Conservation (phyloP, 345 rosid genomes). For the Gossypium ekmanianum region DNA sequence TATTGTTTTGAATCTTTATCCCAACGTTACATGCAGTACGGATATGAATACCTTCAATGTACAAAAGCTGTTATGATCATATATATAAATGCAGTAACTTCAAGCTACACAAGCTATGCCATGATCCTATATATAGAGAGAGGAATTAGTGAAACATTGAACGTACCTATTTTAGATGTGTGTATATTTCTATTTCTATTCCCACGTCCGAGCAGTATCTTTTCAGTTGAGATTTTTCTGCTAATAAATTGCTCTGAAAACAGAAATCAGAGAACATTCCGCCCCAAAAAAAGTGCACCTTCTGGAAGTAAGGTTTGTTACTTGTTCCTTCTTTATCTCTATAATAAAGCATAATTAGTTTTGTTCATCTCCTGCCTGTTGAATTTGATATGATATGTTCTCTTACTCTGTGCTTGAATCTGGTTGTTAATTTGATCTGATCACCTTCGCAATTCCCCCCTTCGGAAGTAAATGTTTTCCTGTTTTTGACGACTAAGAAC, state of each 20-base stretch:
- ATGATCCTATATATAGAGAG: not conserved
- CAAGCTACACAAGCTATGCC: not conserved
- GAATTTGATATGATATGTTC: slow-evolving; percentile 1
- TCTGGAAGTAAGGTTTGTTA: slow-evolving; percentile 93
- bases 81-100: too few species aligned
- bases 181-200: not conserved
- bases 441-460: not conserved
- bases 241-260: slow-evolving; percentile 18
- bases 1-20: not conserved
- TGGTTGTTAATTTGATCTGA: not conserved
- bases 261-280: slow-evolving; percentile 97
- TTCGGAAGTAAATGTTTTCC: not conserved
- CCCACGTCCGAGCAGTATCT: not conserved
- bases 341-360: not conserved
- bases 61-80: too few species aligned
- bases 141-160: not conserved
- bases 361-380: not conserved
- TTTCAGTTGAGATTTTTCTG: slow-evolving; percentile 16
- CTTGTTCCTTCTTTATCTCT: not conserved
- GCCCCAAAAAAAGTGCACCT: slow-evolving; percentile 97
- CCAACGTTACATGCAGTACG: not conserved
- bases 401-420: not conserved
- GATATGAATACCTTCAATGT: not conserved
- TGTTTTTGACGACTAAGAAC: not conserved
- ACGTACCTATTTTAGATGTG: not conserved